Evolutionary conservation across 176 grass and related monocot species (phyloP).

Genomic region (Coix lacrymajobi): DNA sequence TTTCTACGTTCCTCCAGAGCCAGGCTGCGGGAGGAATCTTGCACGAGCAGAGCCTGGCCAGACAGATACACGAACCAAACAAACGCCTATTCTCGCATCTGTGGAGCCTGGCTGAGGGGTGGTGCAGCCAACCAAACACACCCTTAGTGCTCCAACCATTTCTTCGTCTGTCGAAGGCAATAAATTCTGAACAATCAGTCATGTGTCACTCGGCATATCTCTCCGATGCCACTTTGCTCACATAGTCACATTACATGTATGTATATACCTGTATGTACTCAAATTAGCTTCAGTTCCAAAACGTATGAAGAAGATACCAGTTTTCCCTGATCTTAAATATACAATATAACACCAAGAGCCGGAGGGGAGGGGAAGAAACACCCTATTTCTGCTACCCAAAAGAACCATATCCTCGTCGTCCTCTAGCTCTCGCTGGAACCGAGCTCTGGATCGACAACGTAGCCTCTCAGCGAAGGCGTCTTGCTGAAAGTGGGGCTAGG

Average conservation of each 20-base stretch:
- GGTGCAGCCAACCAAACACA: too few species aligned
- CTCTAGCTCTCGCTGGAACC: conserved; percentile 45
- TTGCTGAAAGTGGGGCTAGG: conserved; percentile 42
- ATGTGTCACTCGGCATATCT: conserved; percentile 36
- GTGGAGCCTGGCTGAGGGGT: too few species aligned
- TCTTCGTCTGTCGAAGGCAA: background rate
- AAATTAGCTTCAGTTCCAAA: conserved; percentile 42
- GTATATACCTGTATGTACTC: conserved; percentile 51
- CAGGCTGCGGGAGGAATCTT: too few species aligned
- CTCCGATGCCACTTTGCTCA: conserved; percentile 26
- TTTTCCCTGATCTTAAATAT: conserved; percentile 50
- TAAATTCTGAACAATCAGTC: conserved; percentile 24
- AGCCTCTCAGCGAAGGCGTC: conserved; percentile 81
- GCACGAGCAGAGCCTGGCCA: too few species aligned
- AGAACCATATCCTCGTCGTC: conserved; percentile 16
- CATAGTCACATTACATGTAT: conserved; percentile 26
- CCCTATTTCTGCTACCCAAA: conserved; percentile 35
- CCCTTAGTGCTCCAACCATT: background rate
- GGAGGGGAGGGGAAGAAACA: conserved; percentile 19
- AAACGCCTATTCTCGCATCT: too few species aligned
- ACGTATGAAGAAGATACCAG: conserved; percentile 47
- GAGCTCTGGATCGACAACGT: conserved; percentile 76
- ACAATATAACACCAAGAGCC: conserved; percentile 51
- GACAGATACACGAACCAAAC: too few species aligned
- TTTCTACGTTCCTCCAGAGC: too few species aligned